These are phyloP conservation scores for Candida pseudoglaebosa DNA, from an alignment of 805 yeast species.

Conservation along the genomic window DNA sequence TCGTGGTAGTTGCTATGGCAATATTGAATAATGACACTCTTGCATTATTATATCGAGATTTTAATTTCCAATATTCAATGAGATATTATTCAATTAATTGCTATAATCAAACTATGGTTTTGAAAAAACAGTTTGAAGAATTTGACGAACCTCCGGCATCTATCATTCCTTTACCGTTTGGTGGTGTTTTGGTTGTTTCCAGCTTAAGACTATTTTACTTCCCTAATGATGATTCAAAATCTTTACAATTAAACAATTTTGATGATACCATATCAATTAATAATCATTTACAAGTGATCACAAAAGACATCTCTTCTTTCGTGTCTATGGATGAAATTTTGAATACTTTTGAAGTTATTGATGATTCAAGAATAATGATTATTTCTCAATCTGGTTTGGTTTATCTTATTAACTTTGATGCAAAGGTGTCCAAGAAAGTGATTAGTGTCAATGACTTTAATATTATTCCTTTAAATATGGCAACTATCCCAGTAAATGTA, in stretches of 20 bases:
- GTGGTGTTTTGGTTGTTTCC: constrained; percentile 27
- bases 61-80: constrained; percentile 28
- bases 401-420: constrained; percentile 18
- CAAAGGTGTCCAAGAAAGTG: background rate
- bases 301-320: constrained; percentile 13
- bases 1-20: constrained; percentile 15
- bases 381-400: constrained; percentile 28
- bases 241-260: background rate
- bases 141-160: constrained; percentile 29
- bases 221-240: constrained; percentile 12
- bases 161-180: constrained; percentile 16
- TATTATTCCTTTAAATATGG: constrained; percentile 22
- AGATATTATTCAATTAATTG: constrained; percentile 22
- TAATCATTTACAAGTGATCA: constrained; percentile 13
- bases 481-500: constrained; percentile 27
- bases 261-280: constrained; percentile 11
- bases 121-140: constrained; percentile 22
- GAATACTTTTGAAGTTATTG: constrained; percentile 18
- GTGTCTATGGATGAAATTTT: background rate
- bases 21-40: constrained; percentile 11
- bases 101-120: constrained; percentile 4
- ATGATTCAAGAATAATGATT: constrained; percentile 22
- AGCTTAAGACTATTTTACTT: constrained; percentile 26
- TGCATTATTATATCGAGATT: constrained; percentile 32
- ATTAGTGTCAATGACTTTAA: constrained; percentile 14